phyloP scores from a whole-genome alignment of 1,139 yeast genomes.

The Candida sp. region DNA sequence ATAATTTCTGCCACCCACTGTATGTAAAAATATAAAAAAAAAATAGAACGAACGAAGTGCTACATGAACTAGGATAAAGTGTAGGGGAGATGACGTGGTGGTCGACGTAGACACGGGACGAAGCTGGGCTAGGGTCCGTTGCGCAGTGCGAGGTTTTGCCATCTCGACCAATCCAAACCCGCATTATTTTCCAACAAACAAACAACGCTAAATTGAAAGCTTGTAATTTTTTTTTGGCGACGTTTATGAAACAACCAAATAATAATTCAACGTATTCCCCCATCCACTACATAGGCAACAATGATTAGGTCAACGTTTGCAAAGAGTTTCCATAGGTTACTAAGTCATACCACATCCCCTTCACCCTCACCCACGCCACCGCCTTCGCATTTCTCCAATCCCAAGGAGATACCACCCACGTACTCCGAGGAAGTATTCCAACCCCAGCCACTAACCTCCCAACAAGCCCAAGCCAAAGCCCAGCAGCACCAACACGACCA shows the following conservation, averaged over 20 bases:
- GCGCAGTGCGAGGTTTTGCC: not conserved
- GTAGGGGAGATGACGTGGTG: no score
- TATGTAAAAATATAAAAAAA: conserved; percentile 8
- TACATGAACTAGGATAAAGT: not conserved
- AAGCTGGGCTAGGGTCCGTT: no score
- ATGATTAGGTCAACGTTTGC: conserved; percentile 8
- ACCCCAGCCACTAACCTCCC: conserved; percentile 1
- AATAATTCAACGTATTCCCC: no score
- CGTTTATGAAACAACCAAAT: not conserved
- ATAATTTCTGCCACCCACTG: no score
- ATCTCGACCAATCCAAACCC: conserved; percentile 8
- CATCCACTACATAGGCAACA: not conserved
- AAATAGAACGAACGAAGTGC: not conserved
- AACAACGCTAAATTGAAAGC: not conserved
- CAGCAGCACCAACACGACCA: not conserved
- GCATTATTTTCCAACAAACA: not conserved
- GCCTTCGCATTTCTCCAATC: conserved; percentile 19
- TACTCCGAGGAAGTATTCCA: conserved; percentile 13
- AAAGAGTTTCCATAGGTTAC: conserved; percentile 11
- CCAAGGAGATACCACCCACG: conserved; percentile 19
- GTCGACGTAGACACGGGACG: no score
- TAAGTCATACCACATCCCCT: conserved; percentile 4
- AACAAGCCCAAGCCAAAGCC: conserved; percentile 3
- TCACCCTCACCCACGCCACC: conserved; percentile 17
- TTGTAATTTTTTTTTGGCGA: not conserved